Conservation (phyloP, 306 rosid genomes). For the Trifolium repens region DNA sequence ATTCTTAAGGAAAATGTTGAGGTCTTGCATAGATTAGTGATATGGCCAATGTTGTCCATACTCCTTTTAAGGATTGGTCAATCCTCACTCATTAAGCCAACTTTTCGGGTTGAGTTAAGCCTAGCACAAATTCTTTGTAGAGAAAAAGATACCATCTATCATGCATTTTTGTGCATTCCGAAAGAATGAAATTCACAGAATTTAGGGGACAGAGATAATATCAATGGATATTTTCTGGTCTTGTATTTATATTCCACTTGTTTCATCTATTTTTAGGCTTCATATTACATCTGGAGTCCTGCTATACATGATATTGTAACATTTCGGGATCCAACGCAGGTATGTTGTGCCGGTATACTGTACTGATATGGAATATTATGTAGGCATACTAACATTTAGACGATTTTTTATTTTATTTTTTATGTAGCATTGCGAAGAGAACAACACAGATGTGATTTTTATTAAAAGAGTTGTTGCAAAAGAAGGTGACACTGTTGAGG, state of each 20-base stretch:
- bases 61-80: no score
- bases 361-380: conserved; percentile 15
- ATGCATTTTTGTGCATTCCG: conserved; percentile 3
- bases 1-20: no score
- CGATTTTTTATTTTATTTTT: conserved; percentile 36
- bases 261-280: conserved; percentile 61
- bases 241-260: neutral
- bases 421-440: conserved; percentile 52
- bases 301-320: conserved; percentile 71
- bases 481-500: conserved; percentile 85
- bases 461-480: conserved; percentile 90
- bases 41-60: no score
- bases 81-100: no score
- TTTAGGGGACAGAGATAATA: conserved; percentile 1
- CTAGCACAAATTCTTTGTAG: no score
- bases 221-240: conserved; percentile 14
- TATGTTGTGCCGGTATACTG: conserved; percentile 40
- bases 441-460: conserved; percentile 52
- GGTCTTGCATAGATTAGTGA: no score
- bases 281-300: conserved; percentile 72
- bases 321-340: conserved; percentile 84
- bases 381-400: conserved; percentile 35
- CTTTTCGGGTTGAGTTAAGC: no score
- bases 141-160: no score
- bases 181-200: neutral